These are phyloP conservation scores for Isoetes engelmannii DNA, from an alignment of 83 land plant genomes.

Conservation along the genomic window DNA sequence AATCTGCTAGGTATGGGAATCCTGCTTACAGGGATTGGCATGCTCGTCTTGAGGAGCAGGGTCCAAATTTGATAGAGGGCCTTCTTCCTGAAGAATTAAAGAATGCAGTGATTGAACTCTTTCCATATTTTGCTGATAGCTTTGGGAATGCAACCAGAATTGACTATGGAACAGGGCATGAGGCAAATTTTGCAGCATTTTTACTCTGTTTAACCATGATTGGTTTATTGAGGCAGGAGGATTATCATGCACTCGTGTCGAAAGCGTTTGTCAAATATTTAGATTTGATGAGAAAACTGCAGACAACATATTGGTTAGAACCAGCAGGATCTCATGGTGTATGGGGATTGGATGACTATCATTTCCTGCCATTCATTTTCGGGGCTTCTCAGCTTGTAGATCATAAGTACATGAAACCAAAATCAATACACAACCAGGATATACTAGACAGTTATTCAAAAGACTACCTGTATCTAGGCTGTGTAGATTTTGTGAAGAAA, in stretches of 20 bases:
- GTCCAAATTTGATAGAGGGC: constrained; percentile 29
- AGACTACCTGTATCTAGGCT: constrained; percentile 79
- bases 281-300: constrained; percentile 81
- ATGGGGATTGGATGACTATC: constrained; percentile 97
- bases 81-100: constrained; percentile 37
- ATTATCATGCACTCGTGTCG: constrained; percentile 66
- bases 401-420: constrained; percentile 98
- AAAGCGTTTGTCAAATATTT: constrained; percentile 70
- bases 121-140: constrained; percentile 82
- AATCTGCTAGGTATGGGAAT: constrained; percentile 74
- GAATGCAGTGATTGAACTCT: constrained; percentile 44
- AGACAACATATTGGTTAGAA: constrained; percentile 69
- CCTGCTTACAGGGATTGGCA: constrained; percentile 74
- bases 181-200: constrained; percentile 90
- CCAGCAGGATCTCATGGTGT: constrained; percentile 99
- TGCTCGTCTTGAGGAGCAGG: constrained; percentile 32
- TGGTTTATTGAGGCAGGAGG: constrained; percentile 60
- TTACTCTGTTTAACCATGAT: constrained; percentile 78
- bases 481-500: constrained; percentile 81
- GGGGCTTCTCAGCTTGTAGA: constrained; percentile 87
- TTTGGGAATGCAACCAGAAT: constrained; percentile 85
- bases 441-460: constrained; percentile 73
- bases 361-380: constrained; percentile 86
- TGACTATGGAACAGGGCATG: constrained; percentile 97
- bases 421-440: constrained; percentile 90